phyloP scores from a whole-genome alignment of 2,329 filamentous ascomycete species.

The Chrysosporium keratinophilum region DNA sequence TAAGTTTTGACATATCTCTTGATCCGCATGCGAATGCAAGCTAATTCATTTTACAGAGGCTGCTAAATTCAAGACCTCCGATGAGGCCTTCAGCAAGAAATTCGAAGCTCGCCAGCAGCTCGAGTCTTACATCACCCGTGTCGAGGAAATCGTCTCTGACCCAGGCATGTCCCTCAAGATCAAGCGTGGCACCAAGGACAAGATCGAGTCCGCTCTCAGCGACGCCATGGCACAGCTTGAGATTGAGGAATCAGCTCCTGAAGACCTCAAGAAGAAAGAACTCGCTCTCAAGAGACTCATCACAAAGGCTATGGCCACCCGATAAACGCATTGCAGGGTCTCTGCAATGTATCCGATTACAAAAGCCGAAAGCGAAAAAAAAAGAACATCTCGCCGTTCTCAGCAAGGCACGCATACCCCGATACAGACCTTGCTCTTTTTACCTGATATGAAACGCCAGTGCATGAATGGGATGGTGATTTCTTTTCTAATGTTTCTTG shows the following conservation, averaged over 20 bases:
- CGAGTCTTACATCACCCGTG: conserved; percentile 95
- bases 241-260: conserved; percentile 79
- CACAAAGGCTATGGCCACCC: conserved; percentile 94
- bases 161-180: conserved; percentile 91
- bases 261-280: conserved; percentile 99
- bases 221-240: conserved; percentile 97
- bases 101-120: conserved; percentile 99
- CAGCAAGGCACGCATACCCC: conserved; percentile 10
- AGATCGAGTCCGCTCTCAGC: conserved; percentile 93
- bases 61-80: conserved; percentile 96
- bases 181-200: conserved; percentile 98
- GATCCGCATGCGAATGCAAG: not conserved
- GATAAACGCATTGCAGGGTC: conserved; percentile 45
- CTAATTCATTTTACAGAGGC: conserved; percentile 50
- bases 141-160: conserved; percentile 98
- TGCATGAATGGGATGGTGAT: conserved; percentile 8
- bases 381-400: conserved; percentile 9
- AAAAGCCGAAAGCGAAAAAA: conserved; percentile 14
- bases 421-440: conserved; percentile 3
- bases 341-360: not conserved
- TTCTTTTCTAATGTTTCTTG: conserved; percentile 11
- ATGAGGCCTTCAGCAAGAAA: conserved; percentile 98
- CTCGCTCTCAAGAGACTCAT: conserved; percentile 93
- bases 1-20: conserved; percentile 31
- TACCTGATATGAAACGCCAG: conserved; percentile 6